These are phyloP conservation scores for Rickenella mellea DNA, from an alignment of 768 basidiomycete species.

Conservation along the genomic window DNA sequence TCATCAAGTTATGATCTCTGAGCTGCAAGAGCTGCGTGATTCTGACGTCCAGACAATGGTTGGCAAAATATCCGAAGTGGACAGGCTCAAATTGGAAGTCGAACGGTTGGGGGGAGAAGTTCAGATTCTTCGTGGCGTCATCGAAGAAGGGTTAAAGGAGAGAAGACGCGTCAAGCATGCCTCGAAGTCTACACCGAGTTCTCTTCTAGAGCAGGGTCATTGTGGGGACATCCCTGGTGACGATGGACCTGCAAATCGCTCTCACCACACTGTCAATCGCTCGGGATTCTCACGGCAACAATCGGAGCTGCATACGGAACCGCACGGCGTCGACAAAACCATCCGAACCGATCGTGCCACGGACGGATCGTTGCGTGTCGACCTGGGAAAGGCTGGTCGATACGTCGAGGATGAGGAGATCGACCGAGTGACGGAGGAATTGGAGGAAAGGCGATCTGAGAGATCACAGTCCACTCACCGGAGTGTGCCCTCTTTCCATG, in stretches of 20 bases:
- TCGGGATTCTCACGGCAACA: too few relatives aligned
- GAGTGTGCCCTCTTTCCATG: too few relatives aligned
- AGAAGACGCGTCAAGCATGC: constrained; percentile 46
- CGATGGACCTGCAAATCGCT: neutral
- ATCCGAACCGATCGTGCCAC: constrained; percentile 48
- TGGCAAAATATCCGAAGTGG: constrained; percentile 59
- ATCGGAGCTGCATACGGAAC: too few relatives aligned
- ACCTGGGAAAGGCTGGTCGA: constrained; percentile 16
- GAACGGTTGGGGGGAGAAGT: constrained; percentile 80
- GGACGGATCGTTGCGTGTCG: constrained; percentile 28
- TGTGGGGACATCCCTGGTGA: neutral
- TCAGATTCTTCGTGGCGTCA: constrained; percentile 74
- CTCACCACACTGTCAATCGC: constrained; percentile 15
- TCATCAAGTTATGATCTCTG: constrained; percentile 62
- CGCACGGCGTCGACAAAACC: constrained; percentile 29
- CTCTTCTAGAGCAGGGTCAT: constrained; percentile 5
- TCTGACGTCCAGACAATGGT: constrained; percentile 46
- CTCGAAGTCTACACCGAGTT: too few relatives aligned
- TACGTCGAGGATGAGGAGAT: constrained; percentile 53
- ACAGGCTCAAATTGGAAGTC: constrained; percentile 62
- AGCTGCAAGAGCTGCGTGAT: constrained; percentile 56
- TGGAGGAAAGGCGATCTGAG: constrained; percentile 56
- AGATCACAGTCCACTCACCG: constrained; percentile 24
- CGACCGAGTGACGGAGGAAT: constrained; percentile 53
- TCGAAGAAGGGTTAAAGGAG: constrained; percentile 80